Base-by-base conservation (phyloP, 2,329 filamentous ascomycete species). In the Talaromyces sp. region DNA sequence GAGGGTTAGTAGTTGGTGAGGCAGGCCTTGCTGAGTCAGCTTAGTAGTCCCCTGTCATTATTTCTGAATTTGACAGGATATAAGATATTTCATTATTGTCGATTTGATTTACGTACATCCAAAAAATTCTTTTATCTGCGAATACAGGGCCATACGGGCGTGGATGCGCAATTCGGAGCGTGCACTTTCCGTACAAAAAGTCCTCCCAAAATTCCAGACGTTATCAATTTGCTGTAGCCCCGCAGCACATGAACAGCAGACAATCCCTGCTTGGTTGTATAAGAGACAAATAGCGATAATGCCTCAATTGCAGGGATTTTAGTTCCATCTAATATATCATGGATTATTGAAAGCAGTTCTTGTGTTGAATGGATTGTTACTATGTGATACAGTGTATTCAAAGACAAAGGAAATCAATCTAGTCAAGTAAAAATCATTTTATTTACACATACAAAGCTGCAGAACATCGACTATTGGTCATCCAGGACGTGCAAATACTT, bases 401-500 rank as follows among this genome's bases (percentile, higher is more conserved):
- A 31, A 31, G 60, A 56, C 63, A 66, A 63, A 66, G 47, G 64
- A 66, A 63, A 66, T 62, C 63, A 66, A 58, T 66, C 64, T 66
- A 63, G 60, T 61, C 63, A 60, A 57, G 60, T 63, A 59, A 63
- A 58, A 45, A 35, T 50, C 60, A 56, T 62, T 62, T 62, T 66
- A 66, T 66, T 66, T 66, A 66, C 64, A 66, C 64, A 63, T 63
- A 62, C 54, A 61, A 62, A 62, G 59, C 31, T 57, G 54, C 64
- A 59, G 35, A 35, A 45, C 39, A 65, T 48, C 50, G 39, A 58
- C 73, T 88, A 95, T 84, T 93, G 87, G 78, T 95, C 90, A 77
- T 96, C 92, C 75, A 92, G 82, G 67, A 99, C 93, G 78, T 99
- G 95, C 78, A 98, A 82, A 78, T 96, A 99, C 84, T 97, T 95